Conservation (phyloP, 768 basidiomycete genomes). For the Lentinula lateritia region DNA sequence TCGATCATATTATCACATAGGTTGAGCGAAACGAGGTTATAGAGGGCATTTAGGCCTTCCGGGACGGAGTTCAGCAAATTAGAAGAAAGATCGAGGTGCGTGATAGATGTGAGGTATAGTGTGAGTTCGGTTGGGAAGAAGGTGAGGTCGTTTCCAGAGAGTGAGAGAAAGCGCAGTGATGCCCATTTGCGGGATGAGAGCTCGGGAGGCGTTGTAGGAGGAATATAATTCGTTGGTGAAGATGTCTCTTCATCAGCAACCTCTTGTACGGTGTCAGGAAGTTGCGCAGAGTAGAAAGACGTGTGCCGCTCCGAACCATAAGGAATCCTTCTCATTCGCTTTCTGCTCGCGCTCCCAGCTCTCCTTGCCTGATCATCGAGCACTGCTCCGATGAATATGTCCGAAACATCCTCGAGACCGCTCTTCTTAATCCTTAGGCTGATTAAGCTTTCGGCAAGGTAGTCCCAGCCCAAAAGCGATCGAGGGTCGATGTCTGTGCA, state of each 20-base stretch:
- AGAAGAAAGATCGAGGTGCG: constrained; percentile 83
- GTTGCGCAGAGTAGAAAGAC: constrained; percentile 42
- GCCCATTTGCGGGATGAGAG: constrained; percentile 68
- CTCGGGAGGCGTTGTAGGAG: constrained; percentile 20
- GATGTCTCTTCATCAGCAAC: constrained; percentile 22
- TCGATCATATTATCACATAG: constrained; percentile 98
- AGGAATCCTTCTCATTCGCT: constrained; percentile 40
- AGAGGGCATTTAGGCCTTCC: constrained; percentile 63
- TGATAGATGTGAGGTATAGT: constrained; percentile 64
- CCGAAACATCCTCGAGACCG: constrained; percentile 76
- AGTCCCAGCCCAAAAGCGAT: constrained; percentile 78
- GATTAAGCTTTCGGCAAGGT: constrained; percentile 60
- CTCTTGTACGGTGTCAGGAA: constrained; percentile 58
- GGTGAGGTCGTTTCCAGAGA: constrained; percentile 77
- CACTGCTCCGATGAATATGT: constrained; percentile 75
- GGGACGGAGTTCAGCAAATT: constrained; percentile 91
- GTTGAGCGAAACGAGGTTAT: constrained; percentile 85
- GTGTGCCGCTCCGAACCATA: constrained; percentile 31
- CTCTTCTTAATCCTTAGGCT: constrained; percentile 75
- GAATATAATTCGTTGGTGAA: constrained; percentile 6
- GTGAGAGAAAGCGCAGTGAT: constrained; percentile 66
- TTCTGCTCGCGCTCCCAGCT: constrained; percentile 45
- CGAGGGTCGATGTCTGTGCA: constrained; percentile 81
- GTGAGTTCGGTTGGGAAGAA: constrained; percentile 69
- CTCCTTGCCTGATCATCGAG: constrained; percentile 68